phyloP scores from a whole-genome alignment of 2,329 filamentous ascomycete species.

The Pseudocercospora fijiensis region DNA sequence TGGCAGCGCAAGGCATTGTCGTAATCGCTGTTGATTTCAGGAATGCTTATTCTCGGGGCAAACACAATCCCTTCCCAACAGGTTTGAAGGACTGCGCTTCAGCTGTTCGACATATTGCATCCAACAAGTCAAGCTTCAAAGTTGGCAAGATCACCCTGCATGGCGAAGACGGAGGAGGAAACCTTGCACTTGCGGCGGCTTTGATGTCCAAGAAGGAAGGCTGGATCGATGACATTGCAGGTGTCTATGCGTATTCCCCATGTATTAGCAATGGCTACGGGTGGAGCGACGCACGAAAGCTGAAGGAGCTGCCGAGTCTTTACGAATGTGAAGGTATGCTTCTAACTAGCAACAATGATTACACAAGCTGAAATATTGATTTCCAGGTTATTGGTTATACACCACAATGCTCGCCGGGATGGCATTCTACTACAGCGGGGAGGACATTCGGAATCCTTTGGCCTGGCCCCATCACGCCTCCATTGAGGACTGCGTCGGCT shows the following conservation, averaged over 20 bases:
- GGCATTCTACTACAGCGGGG: conserved; percentile 30
- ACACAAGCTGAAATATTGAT: not conserved
- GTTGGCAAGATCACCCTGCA: conserved; percentile 34
- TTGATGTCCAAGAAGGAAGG: conserved; percentile 35
- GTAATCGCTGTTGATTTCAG: conserved; percentile 36
- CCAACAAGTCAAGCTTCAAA: conserved; percentile 27
- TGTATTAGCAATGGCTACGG: conserved; percentile 29
- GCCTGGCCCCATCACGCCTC: conserved; percentile 37
- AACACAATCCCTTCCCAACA: conserved; percentile 32
- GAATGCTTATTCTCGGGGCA: conserved; percentile 31
- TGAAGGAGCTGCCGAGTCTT: conserved; percentile 32
- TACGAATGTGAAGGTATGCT: conserved; percentile 30
- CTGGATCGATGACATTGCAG: conserved; percentile 30
- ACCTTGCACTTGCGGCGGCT: conserved; percentile 33
- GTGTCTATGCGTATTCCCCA: conserved; percentile 32
- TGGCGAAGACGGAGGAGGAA: conserved; percentile 37
- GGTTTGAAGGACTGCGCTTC: conserved; percentile 36
- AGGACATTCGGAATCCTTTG: conserved; percentile 28
- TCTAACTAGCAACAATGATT: not conserved
- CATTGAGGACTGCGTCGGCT: conserved; percentile 32
- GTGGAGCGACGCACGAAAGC: conserved; percentile 22
- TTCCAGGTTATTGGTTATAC: not conserved
- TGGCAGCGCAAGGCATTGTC: conserved; percentile 30
- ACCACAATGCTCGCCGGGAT: conserved; percentile 15
- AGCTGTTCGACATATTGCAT: conserved; percentile 28